Evolutionary conservation across 2,329 filamentous ascomycete genomes (phyloP).

Genomic region (Pseudonectria buxi): DNA sequence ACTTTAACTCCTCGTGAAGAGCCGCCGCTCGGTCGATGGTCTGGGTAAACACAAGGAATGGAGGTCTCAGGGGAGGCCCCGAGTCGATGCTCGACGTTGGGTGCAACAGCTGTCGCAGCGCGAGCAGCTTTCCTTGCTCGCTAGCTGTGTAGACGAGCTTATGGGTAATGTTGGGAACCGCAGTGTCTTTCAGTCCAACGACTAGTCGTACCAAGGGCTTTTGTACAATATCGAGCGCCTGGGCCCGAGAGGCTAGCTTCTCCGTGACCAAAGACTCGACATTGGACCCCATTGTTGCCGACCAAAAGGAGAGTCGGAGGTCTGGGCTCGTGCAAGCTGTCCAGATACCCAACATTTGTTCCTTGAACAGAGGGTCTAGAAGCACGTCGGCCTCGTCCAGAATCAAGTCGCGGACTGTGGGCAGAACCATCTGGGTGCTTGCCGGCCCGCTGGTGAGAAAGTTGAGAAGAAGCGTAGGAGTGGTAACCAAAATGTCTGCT

Average conservation of each 20-base stretch:
- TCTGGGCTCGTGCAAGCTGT: slow-evolving; percentile 62
- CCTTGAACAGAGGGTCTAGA: slow-evolving; percentile 81
- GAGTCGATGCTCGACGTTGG: slow-evolving; percentile 54
- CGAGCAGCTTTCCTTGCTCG: slow-evolving; percentile 88
- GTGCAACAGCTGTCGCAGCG: slow-evolving; percentile 80
- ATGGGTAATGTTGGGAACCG: slow-evolving; percentile 86
- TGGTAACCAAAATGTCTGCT: slow-evolving; percentile 35
- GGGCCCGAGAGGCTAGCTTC: slow-evolving; percentile 53
- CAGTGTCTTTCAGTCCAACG: slow-evolving; percentile 93
- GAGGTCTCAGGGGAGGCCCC: slow-evolving; percentile 63
- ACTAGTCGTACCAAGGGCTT: slow-evolving; percentile 71
- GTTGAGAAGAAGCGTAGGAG: slow-evolving; percentile 62
- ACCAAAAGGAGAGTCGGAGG: slow-evolving; percentile 82
- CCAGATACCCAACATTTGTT: slow-evolving; percentile 84
- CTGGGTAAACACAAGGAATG: slow-evolving; percentile 93
- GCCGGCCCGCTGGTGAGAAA: slow-evolving; percentile 49
- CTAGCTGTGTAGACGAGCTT: slow-evolving; percentile 85
- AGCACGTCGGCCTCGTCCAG: slow-evolving; percentile 95
- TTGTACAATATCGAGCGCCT: slow-evolving; percentile 27
- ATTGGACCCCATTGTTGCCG: slow-evolving; percentile 91
- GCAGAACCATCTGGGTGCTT: slow-evolving; percentile 45
- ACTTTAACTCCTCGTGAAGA: slow-evolving; percentile 81
- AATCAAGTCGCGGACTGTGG: slow-evolving; percentile 66
- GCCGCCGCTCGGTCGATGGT: slow-evolving; percentile 87
- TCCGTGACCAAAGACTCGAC: slow-evolving; percentile 72